Evolutionary conservation across 1,284 basidiomycete species (phyloP).

Genomic region (Fomitopsis palustris): DNA sequence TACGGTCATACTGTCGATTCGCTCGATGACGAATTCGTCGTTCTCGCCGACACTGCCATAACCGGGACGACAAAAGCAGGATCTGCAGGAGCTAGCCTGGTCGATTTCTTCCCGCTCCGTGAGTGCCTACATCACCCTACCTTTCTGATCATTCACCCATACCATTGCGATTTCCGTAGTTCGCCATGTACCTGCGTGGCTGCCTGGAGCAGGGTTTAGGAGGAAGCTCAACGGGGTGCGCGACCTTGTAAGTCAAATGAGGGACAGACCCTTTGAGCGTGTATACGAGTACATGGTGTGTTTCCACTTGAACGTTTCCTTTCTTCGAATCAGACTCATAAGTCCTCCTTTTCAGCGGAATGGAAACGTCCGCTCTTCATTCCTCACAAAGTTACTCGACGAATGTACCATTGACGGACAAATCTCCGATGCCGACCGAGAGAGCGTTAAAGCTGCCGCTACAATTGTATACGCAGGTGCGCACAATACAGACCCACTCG

Average conservation of each 20-base stretch:
- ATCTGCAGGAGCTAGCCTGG: slow-evolving; percentile 11
- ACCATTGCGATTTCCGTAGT: too few species aligned
- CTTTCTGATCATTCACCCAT: background rate
- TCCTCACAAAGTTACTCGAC: too few species aligned
- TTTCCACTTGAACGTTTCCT: background rate
- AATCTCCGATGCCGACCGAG: background rate
- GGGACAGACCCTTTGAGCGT: background rate
- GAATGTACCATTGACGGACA: too few species aligned
- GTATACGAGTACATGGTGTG: background rate
- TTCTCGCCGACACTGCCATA: slow-evolving; percentile 41
- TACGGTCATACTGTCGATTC: slow-evolving; percentile 23
- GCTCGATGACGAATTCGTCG: slow-evolving; percentile 19
- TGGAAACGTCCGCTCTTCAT: background rate
- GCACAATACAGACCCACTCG: background rate
- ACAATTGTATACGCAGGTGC: background rate
- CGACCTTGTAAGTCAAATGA: slow-evolving; percentile 7
- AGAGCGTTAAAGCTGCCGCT: background rate
- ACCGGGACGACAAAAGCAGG: slow-evolving; percentile 16
- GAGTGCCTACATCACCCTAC: background rate
- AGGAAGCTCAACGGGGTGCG: slow-evolving; percentile 9
- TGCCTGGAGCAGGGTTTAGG: slow-evolving; percentile 19
- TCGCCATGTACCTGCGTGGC: slow-evolving; percentile 13
- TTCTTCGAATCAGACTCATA: background rate
- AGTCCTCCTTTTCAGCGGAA: too few species aligned
- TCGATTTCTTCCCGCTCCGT: slow-evolving; percentile 24